Conservation (phyloP, 345 rosid species). For the Brassica cretica region DNA sequence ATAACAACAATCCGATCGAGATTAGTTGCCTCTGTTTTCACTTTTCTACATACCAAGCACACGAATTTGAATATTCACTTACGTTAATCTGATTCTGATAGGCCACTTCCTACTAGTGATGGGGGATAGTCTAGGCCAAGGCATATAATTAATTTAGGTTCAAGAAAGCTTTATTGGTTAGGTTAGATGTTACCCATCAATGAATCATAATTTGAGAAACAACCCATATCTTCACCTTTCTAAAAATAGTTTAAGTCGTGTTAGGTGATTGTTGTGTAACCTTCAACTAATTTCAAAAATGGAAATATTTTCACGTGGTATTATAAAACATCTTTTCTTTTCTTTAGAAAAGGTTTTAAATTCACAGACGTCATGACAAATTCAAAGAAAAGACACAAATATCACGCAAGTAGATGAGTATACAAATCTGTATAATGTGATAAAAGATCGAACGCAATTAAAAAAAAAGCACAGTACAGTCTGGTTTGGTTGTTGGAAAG, state of each 20-base stretch:
- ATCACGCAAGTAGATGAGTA: constrained; percentile 36
- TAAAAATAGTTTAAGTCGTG: neutral
- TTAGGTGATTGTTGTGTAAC: constrained; percentile 11
- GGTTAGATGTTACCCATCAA: constrained; percentile 15
- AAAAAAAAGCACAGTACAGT: constrained; percentile 17
- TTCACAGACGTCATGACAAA: constrained; percentile 27
- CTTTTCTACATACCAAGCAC: neutral
- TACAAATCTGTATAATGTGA: constrained; percentile 4
- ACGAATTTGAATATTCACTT: neutral
- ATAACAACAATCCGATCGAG: neutral
- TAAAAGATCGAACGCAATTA: constrained; percentile 22
- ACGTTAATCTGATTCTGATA: neutral
- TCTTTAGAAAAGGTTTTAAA: neutral
- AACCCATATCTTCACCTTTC: neutral
- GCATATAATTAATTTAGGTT: neutral
- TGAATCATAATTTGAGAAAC: constrained; percentile 9
- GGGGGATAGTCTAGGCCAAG: neutral
- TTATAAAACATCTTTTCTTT: neutral
- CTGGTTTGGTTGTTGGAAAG: constrained; percentile 28
- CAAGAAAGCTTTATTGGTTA: constrained; percentile 17
- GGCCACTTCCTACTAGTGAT: neutral
- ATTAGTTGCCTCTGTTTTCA: neutral
- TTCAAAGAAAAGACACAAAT: constrained; percentile 17
- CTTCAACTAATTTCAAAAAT: constrained; percentile 7
- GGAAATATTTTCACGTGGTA: constrained; percentile 19